These are phyloP conservation scores for Alternaria solani DNA, from an alignment of 2,329 filamentous ascomycete genomes.

Conservation along the genomic window DNA sequence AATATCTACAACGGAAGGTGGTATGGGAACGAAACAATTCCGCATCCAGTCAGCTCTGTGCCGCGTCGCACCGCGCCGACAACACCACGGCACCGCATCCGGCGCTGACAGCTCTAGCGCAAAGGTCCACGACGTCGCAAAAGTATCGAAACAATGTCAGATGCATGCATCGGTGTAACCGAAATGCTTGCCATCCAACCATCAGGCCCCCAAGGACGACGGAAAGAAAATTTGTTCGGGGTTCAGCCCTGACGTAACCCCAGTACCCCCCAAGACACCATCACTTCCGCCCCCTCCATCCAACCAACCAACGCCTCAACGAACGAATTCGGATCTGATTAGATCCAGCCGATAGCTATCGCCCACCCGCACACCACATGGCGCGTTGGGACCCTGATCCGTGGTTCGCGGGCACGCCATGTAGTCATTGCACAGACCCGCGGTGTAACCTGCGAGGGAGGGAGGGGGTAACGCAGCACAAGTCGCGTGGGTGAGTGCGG, in stretches of 20 bases:
- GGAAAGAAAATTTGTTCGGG: constrained; percentile 1
- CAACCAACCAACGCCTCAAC: not conserved
- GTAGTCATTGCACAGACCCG: constrained; percentile 9
- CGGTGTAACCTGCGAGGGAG: too few species aligned
- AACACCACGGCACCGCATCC: not conserved
- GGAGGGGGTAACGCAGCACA: too few species aligned
- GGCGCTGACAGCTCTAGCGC: not conserved
- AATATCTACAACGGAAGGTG: not conserved
- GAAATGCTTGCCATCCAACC: not conserved
- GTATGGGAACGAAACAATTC: not conserved
- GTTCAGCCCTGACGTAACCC: constrained; percentile 16
- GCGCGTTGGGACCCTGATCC: not conserved
- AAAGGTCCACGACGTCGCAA: not conserved
- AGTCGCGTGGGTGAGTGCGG: constrained; percentile 6
- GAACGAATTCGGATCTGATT: constrained; percentile 13
- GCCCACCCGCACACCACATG: not conserved
- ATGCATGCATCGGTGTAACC: not conserved
- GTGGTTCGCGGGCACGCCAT: constrained; percentile 4
- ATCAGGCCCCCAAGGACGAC: not conserved
- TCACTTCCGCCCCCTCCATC: not conserved
- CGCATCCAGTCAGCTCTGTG: not conserved
- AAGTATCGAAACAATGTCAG: not conserved
- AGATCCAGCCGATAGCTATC: constrained; percentile 12
- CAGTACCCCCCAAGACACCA: constrained; percentile 6
- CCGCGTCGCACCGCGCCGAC: not conserved